Percentiles rank a stretch among this genome's conserved stretches.
These are phyloP conservation scores for Quercus gilva DNA, from an alignment of 306 rosid species.

Conservation along the genomic window DNA sequence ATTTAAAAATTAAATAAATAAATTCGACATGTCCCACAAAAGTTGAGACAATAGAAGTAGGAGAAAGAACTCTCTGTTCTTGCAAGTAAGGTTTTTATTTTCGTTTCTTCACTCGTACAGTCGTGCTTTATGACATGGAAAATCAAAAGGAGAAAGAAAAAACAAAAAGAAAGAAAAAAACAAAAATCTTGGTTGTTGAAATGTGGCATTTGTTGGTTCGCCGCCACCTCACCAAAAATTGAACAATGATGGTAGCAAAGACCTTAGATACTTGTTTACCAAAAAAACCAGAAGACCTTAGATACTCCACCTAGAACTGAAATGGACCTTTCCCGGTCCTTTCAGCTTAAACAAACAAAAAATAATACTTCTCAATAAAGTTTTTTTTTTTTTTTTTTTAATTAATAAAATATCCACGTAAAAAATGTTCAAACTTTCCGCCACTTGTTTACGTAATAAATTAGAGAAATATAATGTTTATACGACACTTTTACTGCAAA, in stretches of 20 bases:
- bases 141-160: neutral
- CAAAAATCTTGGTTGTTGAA: neutral
- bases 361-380: too few relatives aligned
- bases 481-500: fast-evolving
- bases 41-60: too few relatives aligned
- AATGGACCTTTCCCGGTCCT: neutral
- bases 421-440: too few relatives aligned
- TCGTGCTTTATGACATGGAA: too few relatives aligned
- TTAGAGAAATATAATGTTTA: too few relatives aligned
- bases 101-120: neutral
- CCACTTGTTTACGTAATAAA: too few relatives aligned
- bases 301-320: neutral
- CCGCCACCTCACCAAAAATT: neutral
- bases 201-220: neutral
- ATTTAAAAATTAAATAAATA: too few relatives aligned
- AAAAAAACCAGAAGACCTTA: too few relatives aligned
- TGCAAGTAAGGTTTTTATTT: neutral
- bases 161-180: too few relatives aligned
- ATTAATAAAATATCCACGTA: too few relatives aligned
- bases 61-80: neutral
- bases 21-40: too few relatives aligned
- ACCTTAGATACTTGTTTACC: neutral
- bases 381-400: too few relatives aligned
- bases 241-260: neutral
- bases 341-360: neutral